These are phyloP conservation scores for Panicum virgatum DNA, from an alignment of 202 grass and related monocot genomes.

Conservation along the genomic window DNA sequence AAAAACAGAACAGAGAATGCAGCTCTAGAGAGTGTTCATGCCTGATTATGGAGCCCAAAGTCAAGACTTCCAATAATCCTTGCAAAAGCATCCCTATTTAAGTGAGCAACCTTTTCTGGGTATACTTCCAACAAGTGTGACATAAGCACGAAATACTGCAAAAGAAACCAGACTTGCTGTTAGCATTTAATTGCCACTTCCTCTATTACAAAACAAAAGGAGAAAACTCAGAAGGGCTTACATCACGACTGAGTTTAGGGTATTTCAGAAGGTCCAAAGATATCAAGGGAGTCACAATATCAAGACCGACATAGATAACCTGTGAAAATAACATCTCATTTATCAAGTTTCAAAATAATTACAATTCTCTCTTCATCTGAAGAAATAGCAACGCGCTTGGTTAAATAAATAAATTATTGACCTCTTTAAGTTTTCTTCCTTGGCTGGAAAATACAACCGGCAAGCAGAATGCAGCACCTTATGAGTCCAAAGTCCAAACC, in stretches of 20 bases:
- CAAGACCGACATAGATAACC: conserved; percentile 94
- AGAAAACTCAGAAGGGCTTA: conserved; percentile 48
- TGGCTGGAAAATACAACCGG: background rate
- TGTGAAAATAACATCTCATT: conserved; percentile 51
- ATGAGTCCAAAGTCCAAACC: conserved; percentile 6
- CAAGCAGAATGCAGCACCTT: background rate
- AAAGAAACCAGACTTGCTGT: conserved; percentile 38
- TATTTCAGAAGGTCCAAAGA: conserved; percentile 98
- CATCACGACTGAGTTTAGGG: conserved; percentile 95
- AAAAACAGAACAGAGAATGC: conserved; percentile 2
- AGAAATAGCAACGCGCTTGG: background rate
- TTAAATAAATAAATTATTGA: conserved; percentile 25
- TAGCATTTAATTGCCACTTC: conserved; percentile 36
- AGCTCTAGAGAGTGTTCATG: conserved; percentile 33
- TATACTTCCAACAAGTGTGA: conserved; percentile 98
- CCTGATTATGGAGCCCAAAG: conserved; percentile 84
- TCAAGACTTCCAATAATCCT: conserved; percentile 84
- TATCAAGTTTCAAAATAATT: conserved; percentile 37
- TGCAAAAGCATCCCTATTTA: conserved; percentile 83
- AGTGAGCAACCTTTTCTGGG: conserved; percentile 91
- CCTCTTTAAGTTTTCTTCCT: conserved; percentile 22
- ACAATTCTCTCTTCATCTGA: background rate
- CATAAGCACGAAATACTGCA: conserved; percentile 91
- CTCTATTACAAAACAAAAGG: background rate
- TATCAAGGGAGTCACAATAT: conserved; percentile 96